phyloP scores from a whole-genome alignment of 2,329 filamentous ascomycete genomes.

The Paracamarosporium sp. region DNA sequence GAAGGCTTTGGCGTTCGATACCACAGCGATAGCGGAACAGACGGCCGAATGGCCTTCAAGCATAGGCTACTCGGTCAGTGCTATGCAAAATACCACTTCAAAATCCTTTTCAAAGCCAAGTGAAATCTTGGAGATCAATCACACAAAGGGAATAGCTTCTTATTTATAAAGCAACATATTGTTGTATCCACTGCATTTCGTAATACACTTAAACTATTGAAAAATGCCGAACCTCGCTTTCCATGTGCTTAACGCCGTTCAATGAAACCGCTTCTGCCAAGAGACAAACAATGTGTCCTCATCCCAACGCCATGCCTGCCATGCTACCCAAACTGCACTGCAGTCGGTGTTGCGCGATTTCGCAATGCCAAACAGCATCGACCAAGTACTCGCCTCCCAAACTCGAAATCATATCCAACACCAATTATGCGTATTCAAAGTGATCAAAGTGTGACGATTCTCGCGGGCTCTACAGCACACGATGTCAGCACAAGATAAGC shows the following conservation, averaged over 20 bases:
- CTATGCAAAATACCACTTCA: not conserved
- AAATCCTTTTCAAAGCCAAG: not conserved
- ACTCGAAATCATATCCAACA: not conserved
- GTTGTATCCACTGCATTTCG: not conserved
- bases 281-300: not conserved
- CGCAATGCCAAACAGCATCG: not conserved
- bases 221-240: not conserved
- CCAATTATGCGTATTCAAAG: not conserved
- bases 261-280: not conserved
- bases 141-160: not conserved
- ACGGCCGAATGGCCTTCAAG: not conserved
- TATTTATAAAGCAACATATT: not conserved
- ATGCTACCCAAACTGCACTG: constrained; percentile 29
- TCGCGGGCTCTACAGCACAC: constrained; percentile 21
- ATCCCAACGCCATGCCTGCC: constrained; percentile 10
- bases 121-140: not conserved
- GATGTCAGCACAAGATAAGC: constrained; percentile 20
- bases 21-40: not conserved
- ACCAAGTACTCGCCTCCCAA: not conserved
- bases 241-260: constrained; percentile 5
- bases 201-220: not conserved
- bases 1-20: not conserved
- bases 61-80: not conserved
- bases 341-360: constrained; percentile 19
- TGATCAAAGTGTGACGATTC: constrained; percentile 8